Percentiles rank a stretch among this genome's conserved stretches.
phyloP scores from a whole-genome alignment of 345 rosid genomes.

The Eucalyptus polybractea region DNA sequence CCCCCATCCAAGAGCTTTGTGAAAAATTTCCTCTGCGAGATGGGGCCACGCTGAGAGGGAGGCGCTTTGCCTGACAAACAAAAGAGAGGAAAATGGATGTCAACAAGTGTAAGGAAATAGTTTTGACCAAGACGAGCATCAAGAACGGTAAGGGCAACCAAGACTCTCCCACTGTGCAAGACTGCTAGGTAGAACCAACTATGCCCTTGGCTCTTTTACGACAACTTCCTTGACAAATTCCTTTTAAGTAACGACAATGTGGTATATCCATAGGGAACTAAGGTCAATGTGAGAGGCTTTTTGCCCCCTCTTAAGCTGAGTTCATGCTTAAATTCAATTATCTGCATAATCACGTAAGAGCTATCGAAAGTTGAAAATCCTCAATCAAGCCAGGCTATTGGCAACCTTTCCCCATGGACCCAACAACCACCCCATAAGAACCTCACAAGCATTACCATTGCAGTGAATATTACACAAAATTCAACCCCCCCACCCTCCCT shows the following conservation, averaged over 20 bases:
- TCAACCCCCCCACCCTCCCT: background rate
- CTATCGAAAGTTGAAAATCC: background rate
- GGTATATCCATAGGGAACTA: background rate
- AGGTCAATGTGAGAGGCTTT: background rate
- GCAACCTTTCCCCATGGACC: background rate
- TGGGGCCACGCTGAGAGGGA: slow-evolving; percentile 27
- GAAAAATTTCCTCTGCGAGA: slow-evolving; percentile 35
- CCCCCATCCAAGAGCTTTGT: slow-evolving; percentile 62
- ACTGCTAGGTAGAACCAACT: background rate
- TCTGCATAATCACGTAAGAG: background rate
- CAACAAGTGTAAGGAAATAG: background rate
- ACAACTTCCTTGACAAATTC: background rate
- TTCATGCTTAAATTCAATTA: background rate
- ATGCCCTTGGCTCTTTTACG: background rate
- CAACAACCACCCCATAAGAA: background rate
- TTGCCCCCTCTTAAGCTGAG: background rate
- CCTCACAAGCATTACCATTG: background rate
- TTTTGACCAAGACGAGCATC: background rate
- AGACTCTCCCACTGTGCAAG: background rate
- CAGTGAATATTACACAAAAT: background rate
- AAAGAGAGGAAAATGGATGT: background rate
- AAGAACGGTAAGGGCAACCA: background rate
- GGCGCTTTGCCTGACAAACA: slow-evolving; percentile 49
- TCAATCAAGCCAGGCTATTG: background rate
- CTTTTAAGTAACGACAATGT: background rate